Percentiles rank a stretch among this genome's conserved stretches.
These are phyloP conservation scores for Caulochytrium protostelioides DNA, from an alignment of 371 early-diverging fungal genomes.

Conservation along the genomic window DNA sequence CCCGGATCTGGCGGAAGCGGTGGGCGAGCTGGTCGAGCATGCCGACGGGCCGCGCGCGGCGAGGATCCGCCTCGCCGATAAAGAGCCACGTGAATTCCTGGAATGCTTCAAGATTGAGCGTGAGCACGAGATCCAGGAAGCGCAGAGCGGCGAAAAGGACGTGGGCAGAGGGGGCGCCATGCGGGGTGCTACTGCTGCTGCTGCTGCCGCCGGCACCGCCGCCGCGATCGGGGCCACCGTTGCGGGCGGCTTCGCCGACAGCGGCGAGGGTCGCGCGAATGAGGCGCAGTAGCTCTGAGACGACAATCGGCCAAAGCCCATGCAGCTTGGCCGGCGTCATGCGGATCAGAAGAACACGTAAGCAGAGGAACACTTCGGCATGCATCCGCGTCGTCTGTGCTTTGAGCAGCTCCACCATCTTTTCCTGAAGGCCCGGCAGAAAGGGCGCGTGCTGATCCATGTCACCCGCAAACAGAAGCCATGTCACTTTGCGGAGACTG, in stretches of 20 bases:
- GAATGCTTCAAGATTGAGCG: constrained; percentile 56
- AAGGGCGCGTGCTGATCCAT: constrained; percentile 55
- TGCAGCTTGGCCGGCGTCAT: constrained; percentile 54
- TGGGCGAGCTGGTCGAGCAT: too few relatives aligned
- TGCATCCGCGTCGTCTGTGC: constrained; percentile 42
- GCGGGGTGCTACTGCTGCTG: constrained; percentile 3
- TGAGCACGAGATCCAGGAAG: constrained; percentile 58
- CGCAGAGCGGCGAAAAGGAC: constrained; percentile 65
- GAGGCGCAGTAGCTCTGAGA: constrained; percentile 60
- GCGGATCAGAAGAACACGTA: constrained; percentile 55
- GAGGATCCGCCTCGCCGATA: too few relatives aligned
- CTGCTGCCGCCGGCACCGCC: background rate
- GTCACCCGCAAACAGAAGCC: constrained; percentile 49
- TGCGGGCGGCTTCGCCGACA: too few relatives aligned
- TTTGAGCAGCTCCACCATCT: constrained; percentile 67
- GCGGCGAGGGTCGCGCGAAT: background rate
- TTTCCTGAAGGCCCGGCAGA: constrained; percentile 65
- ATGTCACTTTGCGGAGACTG: constrained; percentile 50
- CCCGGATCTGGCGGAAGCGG: too few relatives aligned
- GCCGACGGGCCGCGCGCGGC: too few relatives aligned
- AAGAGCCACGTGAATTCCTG: too few relatives aligned
- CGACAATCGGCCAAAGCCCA: constrained; percentile 72
- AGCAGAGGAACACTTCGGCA: constrained; percentile 54
- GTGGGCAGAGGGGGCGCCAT: constrained; percentile 41
- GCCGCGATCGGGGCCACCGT: too few relatives aligned